phyloP scores from a whole-genome alignment of 179 eudicot genomes.

The Kewa caespitosa region DNA sequence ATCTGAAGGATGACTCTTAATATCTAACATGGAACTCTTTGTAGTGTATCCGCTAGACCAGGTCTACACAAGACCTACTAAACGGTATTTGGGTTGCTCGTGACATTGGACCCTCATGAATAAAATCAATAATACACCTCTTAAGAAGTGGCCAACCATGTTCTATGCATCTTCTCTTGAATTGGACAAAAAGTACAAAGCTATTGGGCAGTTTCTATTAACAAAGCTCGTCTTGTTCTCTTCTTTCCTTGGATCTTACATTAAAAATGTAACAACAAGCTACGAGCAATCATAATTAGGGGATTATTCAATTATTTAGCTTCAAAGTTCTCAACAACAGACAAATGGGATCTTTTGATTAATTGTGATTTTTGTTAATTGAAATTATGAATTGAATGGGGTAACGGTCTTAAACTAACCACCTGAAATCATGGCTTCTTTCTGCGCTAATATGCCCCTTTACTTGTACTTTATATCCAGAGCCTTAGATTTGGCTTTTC shows the following conservation, averaged over 20 bases:
- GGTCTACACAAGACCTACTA: too few relatives aligned
- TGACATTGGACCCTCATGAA: too few relatives aligned
- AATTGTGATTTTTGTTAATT: background rate
- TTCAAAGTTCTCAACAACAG: constrained; percentile 9
- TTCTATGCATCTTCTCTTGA: constrained; percentile 21
- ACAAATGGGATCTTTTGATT: constrained; percentile 22
- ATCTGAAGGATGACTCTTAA: too few relatives aligned
- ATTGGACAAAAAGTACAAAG: constrained; percentile 1
- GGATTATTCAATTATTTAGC: constrained; percentile 2
- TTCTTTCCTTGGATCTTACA: background rate
- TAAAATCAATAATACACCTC: background rate
- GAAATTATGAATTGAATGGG: constrained; percentile 2
- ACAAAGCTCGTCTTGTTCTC: background rate
- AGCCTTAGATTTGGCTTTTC: constrained; percentile 22
- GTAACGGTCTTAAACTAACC: constrained; percentile 10
- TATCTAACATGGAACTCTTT: too few relatives aligned
- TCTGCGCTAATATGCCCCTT: constrained; percentile 22
- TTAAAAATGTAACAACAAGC: background rate
- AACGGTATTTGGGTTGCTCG: too few relatives aligned
- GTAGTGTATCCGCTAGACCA: too few relatives aligned
- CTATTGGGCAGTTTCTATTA: background rate
- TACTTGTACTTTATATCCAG: background rate
- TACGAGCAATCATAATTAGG: background rate
- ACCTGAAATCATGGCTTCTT: constrained; percentile 26
- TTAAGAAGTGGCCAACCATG: constrained; percentile 22